Base-by-base conservation (phyloP, 2,329 filamentous ascomycete genomes). In the Aspergillus ochraceus region DNA sequence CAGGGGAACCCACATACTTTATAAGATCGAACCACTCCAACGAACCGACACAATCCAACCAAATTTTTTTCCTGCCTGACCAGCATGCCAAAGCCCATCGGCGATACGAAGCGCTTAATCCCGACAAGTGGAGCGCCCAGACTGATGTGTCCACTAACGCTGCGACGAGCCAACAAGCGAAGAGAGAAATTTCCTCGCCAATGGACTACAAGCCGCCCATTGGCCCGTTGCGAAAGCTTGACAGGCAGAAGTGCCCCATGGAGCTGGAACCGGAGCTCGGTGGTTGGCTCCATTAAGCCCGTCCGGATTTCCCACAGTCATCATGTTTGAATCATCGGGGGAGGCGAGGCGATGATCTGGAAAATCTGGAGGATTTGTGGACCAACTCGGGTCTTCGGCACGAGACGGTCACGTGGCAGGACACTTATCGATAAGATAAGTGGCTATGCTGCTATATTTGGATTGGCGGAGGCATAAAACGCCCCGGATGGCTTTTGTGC, bases 311-410 rank as follows among this genome's bases (percentile, higher is more conserved):
- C 26, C 26, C 6, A 29, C 26, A 29, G 32, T 14, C 32, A 36
- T 36, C 32, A 12, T 12, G 2, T 14, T 10, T 36, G 32, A 17
- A 14, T 36, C 11, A 36, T 14, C 32, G 32, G 32, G 32, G 11
- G 11, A 50, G 26, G 29, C 17, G 26, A 29, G 22, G 26, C n/a
- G 17, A 29, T 30, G 17, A 24, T 29, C n/a, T 20, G 17, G 20
- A 36, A 32, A 30, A 45, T 22, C 32, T 19, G 14, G 50, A 26
- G n/a, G 22, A 39, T 32, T 52, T 17, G 50, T 29, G 26, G 26
- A 29, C 26, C 42, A 1, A n/a, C 12, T 52, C 56, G 56, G 56
- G 36, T 58, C 51, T 54, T 58, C 56, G 56, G 56, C 56, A 58
- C 32, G 14, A 3, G 32, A 2, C 1, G 6, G 22, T 29, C 56